Evolutionary conservation across 148 eudicot species (phyloP), one percentile per base, ranked within the genome.

Genomic region (Heliosperma pusillum): DNA sequence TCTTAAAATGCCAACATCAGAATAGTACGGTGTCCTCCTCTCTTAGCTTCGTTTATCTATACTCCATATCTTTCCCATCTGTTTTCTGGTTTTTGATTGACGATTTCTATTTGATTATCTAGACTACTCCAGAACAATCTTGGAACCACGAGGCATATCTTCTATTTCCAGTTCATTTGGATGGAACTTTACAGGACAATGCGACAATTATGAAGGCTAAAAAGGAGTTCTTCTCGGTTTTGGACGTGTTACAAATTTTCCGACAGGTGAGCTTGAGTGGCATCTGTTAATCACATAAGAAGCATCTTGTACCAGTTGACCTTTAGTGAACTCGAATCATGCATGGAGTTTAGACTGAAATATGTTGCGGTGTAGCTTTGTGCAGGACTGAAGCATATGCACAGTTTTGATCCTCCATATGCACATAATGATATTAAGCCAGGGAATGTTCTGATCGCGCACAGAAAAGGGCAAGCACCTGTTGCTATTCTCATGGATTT

Each of bases 401-500:
- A 95, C 81, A 83, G 77, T 72, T 85, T 92, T 71, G 92, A 92
- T 30, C 90, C 98, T 71, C 92, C 97, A 73, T 87, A 92, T 87
- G 98, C 97, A 26, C 98, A 95, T 78, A 95, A 95, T 81, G 98
- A 95, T 87, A 92, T 95, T 63, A 95, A 95, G 76, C 97, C 98
- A 26, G 97, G 93, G 58, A 95, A 95, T 83, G 89, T 95, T 66
- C 86, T 91, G 82, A 56, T 95, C 77, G 92, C 97, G 50, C 83
- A 85, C 73, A 82, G 82, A 76, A 90, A 86, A 87, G 98, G 98
- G 27, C 86, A 92, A 66, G 76, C 92, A 63, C 98, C 98, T 73
- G 77, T 89, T 58, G 90, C 95, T 17, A 82, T 87, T 72, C 80
- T 95, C 83, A 95, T 95, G 98, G 98, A 95, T 79, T 95, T 95